Evolutionary conservation across 2,329 filamentous ascomycete species (phyloP), one percentile per base, ranked within the genome.

Genomic region (Aspergillus quadricinctus): DNA sequence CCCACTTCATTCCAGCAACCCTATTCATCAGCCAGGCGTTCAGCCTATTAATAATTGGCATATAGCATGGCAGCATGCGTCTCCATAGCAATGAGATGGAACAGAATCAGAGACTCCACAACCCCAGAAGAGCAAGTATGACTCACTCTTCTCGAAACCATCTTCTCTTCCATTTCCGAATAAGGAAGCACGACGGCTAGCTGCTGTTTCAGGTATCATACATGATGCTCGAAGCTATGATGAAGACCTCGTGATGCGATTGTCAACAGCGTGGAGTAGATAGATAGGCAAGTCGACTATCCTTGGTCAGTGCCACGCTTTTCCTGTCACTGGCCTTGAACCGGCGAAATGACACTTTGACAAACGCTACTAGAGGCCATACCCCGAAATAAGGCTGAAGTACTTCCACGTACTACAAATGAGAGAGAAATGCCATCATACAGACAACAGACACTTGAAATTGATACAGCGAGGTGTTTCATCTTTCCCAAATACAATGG

Each of bases 141-240:
- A 55, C 54, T 55, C 54, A 55, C 54, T 52, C 43, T 51, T 55
- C 49, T 55, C 48, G 53, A 51, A 51, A 43, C 43, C 14, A 31
- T 46, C 49, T 45, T 27, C 21, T 37, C n/a, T 21, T 55, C 49
- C 28, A 52, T 52, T 55, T 29, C 54, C 49, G 3, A 23, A 48
- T 52, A 21, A 25, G 54, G 54, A 25, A 49, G 31, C 29, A 52
- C 21, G 21, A 41, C 54, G 23, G 46, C 40, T 7, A 27, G 21
- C 28, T 49, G 54, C 40, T 52, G 54, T 52, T 49, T 55, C 49
- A 40, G 43, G 43, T 25, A 11, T 19, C 21, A 27, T 21, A 46
- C 43, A 46, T 46, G 43, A 46, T 46, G 21, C 21, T 46, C 4
- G 43, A 23, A 21, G 43, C 21, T 23, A 23, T 31, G 17, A 43